These are phyloP conservation scores for Kurtzmaniella fragi DNA, from an alignment of 805 yeast species.

Conservation along the genomic window DNA sequence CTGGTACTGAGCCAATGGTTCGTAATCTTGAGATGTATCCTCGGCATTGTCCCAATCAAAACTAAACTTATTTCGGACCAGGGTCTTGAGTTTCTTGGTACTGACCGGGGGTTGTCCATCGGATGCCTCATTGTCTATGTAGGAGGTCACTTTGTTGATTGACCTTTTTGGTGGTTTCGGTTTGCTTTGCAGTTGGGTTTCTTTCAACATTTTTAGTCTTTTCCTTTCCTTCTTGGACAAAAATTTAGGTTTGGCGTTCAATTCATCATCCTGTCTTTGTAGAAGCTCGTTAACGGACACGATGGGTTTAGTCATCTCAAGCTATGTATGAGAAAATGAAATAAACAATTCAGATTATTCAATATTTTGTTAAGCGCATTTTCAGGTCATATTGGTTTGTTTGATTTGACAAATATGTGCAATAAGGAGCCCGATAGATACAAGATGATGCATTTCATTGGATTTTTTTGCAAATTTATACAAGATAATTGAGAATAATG, in stretches of 20 bases:
- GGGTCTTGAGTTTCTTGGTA: conserved; percentile 6
- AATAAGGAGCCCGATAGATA: too few species aligned
- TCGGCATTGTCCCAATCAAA: conserved; percentile 70
- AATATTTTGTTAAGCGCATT: too few species aligned
- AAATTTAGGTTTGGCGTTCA: conserved; percentile 15
- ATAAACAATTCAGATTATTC: too few species aligned
- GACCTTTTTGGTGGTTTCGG: neutral
- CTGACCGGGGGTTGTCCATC: neutral
- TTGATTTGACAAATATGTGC: too few species aligned
- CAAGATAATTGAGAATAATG: too few species aligned
- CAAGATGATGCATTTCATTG: too few species aligned
- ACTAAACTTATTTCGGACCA: conserved; percentile 37
- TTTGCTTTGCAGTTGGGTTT: conserved; percentile 2
- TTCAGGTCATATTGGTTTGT: too few species aligned
- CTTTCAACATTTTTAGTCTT: conserved; percentile 6
- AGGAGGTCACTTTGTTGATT: conserved; percentile 3
- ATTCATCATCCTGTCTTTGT: conserved; percentile 1
- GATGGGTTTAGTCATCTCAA: conserved; percentile 18
- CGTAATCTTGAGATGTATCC: conserved; percentile 51
- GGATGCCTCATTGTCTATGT: neutral
- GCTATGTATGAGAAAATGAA: too few species aligned
- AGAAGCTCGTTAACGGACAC: conserved; percentile 20
- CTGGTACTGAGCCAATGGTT: conserved; percentile 32
- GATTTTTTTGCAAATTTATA: too few species aligned
- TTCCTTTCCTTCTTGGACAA: conserved; percentile 15